Conservation (phyloP, 192 early-diverging fungal species). For the Umbelopsis vinacea region DNA sequence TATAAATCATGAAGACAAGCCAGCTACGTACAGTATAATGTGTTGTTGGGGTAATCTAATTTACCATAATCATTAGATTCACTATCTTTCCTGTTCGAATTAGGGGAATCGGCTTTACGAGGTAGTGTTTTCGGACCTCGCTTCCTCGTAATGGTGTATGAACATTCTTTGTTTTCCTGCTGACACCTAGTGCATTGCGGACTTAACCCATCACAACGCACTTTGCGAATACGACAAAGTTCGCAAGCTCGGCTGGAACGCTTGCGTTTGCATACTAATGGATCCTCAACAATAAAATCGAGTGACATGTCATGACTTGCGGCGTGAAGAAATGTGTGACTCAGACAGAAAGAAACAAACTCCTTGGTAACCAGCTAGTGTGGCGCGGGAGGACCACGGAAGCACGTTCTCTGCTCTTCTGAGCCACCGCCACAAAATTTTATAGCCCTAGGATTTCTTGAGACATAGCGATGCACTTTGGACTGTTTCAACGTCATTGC, state of each 20-base stretch:
- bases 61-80: background rate
- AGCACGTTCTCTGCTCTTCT: background rate
- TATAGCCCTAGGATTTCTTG: background rate
- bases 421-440: slow-evolving; percentile 1
- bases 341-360: background rate
- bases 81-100: background rate
- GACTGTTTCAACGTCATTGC: background rate
- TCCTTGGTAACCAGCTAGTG: background rate
- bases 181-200: background rate
- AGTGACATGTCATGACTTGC: slow-evolving; percentile 3
- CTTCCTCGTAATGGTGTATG: slow-evolving; percentile 5
- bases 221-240: slow-evolving; percentile 8
- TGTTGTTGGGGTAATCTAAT: background rate
- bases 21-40: background rate
- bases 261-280: slow-evolving; percentile 6
- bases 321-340: background rate
- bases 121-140: background rate
- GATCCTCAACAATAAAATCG: slow-evolving; percentile 19
- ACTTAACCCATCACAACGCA: slow-evolving; percentile 1
- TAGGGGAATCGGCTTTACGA: background rate
- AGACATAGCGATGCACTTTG: background rate
- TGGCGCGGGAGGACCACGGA: background rate
- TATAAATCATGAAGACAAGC: background rate
- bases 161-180: slow-evolving; percentile 1
- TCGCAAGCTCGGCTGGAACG: slow-evolving; percentile 14